Evolutionary conservation across 108 stramenopile genomes (phyloP).

Genomic region (Cyclotella distinguenda): DNA sequence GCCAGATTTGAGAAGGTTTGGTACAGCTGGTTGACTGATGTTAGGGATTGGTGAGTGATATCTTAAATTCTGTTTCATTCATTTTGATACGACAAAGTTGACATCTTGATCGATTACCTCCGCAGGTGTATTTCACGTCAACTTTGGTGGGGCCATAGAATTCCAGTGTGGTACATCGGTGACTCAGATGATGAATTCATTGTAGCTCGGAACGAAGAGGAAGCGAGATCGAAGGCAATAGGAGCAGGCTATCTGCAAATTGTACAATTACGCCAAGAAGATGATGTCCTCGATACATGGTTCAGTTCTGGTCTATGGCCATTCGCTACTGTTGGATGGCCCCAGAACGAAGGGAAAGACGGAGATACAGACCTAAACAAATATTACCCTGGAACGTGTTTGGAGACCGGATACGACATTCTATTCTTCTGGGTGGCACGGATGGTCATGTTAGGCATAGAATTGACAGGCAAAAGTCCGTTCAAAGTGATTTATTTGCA

Average conservation of each 20-base stretch:
- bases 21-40: conserved; percentile 91
- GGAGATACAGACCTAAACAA: conserved; percentile 63
- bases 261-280: conserved; percentile 86
- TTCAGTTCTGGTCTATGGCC: conserved; percentile 98
- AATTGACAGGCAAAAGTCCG: conserved; percentile 89
- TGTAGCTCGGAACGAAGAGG: conserved; percentile 85
- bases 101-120: background rate
- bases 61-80: background rate
- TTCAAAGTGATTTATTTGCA: conserved; percentile 92
- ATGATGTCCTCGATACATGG: conserved; percentile 97
- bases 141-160: conserved; percentile 98
- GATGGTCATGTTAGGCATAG: conserved; percentile 98
- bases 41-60: conserved; percentile 88
- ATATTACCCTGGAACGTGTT: conserved; percentile 92
- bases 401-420: conserved; percentile 99
- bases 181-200: conserved; percentile 76
- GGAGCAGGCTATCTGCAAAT: conserved; percentile 60
- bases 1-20: conserved; percentile 91
- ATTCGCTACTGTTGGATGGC: conserved; percentile 95
- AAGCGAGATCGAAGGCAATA: conserved; percentile 75
- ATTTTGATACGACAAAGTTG: background rate
- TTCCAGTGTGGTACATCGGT: conserved; percentile 92
- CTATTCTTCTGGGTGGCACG: conserved; percentile 99
- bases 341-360: conserved; percentile 64
- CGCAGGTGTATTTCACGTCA: conserved; percentile 85